A percentile compares a stretch with the other conserved stretches of the same genome.
These are phyloP conservation scores for Durio zibethinus DNA, from an alignment of 345 rosid species.

Conservation along the genomic window DNA sequence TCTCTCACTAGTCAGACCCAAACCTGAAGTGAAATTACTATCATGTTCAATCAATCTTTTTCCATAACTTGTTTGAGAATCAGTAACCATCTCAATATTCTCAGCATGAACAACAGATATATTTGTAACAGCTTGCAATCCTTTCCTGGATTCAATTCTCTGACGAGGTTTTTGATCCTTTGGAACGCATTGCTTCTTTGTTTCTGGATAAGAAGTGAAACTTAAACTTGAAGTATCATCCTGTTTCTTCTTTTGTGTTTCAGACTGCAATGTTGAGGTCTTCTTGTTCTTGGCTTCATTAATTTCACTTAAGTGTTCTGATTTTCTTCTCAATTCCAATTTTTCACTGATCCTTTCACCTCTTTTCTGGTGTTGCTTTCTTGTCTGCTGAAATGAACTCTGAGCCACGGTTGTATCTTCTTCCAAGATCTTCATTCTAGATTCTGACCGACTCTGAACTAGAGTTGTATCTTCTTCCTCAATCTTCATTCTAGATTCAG, in stretches of 20 bases:
- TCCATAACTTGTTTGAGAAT: constrained; percentile 43
- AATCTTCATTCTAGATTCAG: constrained; percentile 38
- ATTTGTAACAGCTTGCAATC: constrained; percentile 31
- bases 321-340: constrained; percentile 31
- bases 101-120: constrained; percentile 34
- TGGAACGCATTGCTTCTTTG: constrained; percentile 31
- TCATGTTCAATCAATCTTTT: constrained; percentile 43
- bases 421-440: constrained; percentile 31
- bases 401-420: constrained; percentile 34
- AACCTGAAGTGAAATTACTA: constrained; percentile 29
- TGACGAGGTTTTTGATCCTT: constrained; percentile 33
- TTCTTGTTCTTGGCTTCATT: constrained; percentile 30
- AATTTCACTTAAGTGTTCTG: constrained; percentile 34
- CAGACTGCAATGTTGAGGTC: constrained; percentile 33
- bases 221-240: constrained; percentile 27
- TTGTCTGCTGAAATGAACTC: constrained; percentile 27
- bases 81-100: constrained; percentile 28
- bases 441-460: constrained; percentile 19
- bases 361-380: constrained; percentile 30
- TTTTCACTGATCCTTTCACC: constrained; percentile 35
- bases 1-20: constrained; percentile 28
- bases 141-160: constrained; percentile 38
- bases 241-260: constrained; percentile 37
- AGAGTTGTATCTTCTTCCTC: constrained; percentile 36
- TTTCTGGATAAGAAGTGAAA: constrained; percentile 34